These are phyloP conservation scores for Neofusicoccum sp. DNA, from an alignment of 2,329 filamentous ascomycete genomes.

Conservation along the genomic window DNA sequence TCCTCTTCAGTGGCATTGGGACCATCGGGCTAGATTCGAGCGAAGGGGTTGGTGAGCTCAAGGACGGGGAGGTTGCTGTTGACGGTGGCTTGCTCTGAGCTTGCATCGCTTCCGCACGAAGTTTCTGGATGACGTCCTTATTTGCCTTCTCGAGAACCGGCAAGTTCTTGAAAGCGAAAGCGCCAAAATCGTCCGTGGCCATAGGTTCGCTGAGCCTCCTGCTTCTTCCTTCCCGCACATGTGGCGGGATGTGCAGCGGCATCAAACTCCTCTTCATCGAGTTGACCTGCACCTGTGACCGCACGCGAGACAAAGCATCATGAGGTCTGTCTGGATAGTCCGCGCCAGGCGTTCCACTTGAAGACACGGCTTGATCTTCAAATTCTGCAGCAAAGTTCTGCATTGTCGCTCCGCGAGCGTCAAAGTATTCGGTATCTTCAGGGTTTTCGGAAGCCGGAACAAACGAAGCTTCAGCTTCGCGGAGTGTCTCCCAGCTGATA, in stretches of 20 bases:
- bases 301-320: slow-evolving; percentile 86
- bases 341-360: slow-evolving; percentile 64
- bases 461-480: slow-evolving; percentile 96
- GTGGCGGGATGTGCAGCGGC: slow-evolving; percentile 92
- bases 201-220: slow-evolving; percentile 88
- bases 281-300: slow-evolving; percentile 76
- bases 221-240: slow-evolving; percentile 87
- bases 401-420: slow-evolving; percentile 83
- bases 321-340: slow-evolving; percentile 90
- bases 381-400: slow-evolving; percentile 93
- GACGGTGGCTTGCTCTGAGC: slow-evolving; percentile 53
- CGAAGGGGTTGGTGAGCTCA: slow-evolving; percentile 58
- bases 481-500: slow-evolving; percentile 82
- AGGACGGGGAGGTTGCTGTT: slow-evolving; percentile 41
- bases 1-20: slow-evolving; percentile 76
- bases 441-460: slow-evolving; percentile 89
- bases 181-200: slow-evolving; percentile 87
- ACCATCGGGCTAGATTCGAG: slow-evolving; percentile 85
- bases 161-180: slow-evolving; percentile 94
- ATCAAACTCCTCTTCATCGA: slow-evolving; percentile 88
- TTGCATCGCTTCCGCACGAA: slow-evolving; percentile 86
- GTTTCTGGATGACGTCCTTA: slow-evolving; percentile 96
- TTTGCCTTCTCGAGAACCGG: slow-evolving; percentile 97
- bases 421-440: slow-evolving; percentile 98
- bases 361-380: slow-evolving; percentile 80